A percentile compares a stretch with the other conserved stretches of the same genome.
These are phyloP conservation scores for Candida broadrunensis DNA, from an alignment of 805 yeast species.

Conservation along the genomic window DNA sequence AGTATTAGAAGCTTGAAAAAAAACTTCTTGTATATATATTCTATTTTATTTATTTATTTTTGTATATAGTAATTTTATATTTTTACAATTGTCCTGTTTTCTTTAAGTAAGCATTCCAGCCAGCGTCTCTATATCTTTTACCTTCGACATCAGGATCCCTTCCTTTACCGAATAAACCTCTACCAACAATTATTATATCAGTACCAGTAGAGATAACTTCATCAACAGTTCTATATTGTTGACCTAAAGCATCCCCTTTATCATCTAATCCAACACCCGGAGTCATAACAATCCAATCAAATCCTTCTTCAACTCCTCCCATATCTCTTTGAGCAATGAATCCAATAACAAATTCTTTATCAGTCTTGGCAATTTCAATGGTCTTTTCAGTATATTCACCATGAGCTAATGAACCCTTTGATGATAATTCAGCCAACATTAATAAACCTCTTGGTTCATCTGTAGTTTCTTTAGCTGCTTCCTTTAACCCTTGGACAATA, in stretches of 20 bases:
- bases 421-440: constrained; percentile 94
- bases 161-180: constrained; percentile 93
- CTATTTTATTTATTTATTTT: constrained; percentile 2
- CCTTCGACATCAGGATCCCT: constrained; percentile 90
- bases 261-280: constrained; percentile 99
- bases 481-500: constrained; percentile 81
- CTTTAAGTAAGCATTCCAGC: constrained; percentile 85
- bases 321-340: constrained; percentile 91
- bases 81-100: constrained; percentile 19
- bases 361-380: constrained; percentile 84
- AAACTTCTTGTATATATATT: constrained; percentile 1
- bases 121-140: constrained; percentile 84
- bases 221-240: constrained; percentile 90
- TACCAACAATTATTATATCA: constrained; percentile 95
- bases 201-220: constrained; percentile 84
- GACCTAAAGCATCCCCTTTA: constrained; percentile 93
- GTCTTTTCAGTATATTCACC: constrained; percentile 89
- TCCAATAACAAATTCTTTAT: constrained; percentile 90
- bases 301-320: constrained; percentile 80
- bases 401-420: constrained; percentile 88
- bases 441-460: constrained; percentile 82
- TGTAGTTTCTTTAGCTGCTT: constrained; percentile 71
- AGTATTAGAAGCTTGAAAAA: constrained; percentile 6
- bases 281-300: constrained; percentile 95
- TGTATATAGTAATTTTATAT: constrained; percentile 1